Evolutionary conservation across 2,329 filamentous ascomycete species (phyloP), one percentile per base, ranked within the genome.

Genomic region (Ascochyta fabae): DNA sequence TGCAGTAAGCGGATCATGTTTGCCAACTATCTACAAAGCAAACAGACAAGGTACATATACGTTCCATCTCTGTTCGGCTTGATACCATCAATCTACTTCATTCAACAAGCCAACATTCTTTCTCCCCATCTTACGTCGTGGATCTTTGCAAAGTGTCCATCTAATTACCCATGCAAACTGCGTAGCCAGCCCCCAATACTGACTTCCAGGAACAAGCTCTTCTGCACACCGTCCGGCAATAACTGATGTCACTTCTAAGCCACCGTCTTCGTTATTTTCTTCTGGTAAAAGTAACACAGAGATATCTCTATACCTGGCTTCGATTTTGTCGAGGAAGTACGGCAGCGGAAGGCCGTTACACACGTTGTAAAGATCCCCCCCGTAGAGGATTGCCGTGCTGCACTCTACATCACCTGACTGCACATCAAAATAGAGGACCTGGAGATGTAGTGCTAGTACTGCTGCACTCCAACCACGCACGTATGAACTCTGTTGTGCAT

Each of bases 81-180:
- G 13, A 31, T 12, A 31, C 10, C 3, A 4, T 44, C 33, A 44
- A 6, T 44, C 48, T 31, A 45, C 7, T 3, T 38, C 39, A 3
- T 6, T 16, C 16, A 38, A 12, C 3, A 29, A 19, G 15, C 33
- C 1, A 4, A 15, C 15, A 19, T 38, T n/a, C 13, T 31, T n/a
- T n/a, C 19, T 43, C 12, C n/a, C 13, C 3, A 29, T 33, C 16
- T 3, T 22, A 6, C 3, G 1, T 39, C 22, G 13, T 33, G 10
- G 3, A 10, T 33, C 24, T 10, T 38, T 53, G 3, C 16, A 16
- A 39, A 48, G 38, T 22, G 38, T 43, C 46, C 47, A 50, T 19
- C 53, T 42, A 12, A 56, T 47, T 1, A 42, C 42, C 53, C 53
- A 56, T 4, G 53, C 42, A 23, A 56, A 56, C 41, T 56, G 53